Evolutionary conservation across 2,329 filamentous ascomycete genomes (phyloP).

Genomic region (Aspergillus brasiliensis): DNA sequence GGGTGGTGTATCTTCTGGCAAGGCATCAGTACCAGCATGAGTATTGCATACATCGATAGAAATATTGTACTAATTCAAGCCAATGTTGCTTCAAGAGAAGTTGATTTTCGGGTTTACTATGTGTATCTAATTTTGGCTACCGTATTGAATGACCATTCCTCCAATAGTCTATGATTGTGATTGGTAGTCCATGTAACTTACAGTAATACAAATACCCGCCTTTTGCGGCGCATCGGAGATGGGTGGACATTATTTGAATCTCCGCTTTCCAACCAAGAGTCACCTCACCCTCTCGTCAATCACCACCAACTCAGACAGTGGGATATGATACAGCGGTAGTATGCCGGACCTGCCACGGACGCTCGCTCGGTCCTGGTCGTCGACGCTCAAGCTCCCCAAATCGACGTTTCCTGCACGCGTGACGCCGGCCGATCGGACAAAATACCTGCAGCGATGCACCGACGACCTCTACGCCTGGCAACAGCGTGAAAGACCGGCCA

Average conservation of each 20-base stretch:
- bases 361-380: slow-evolving; percentile 63
- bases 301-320: slow-evolving; percentile 7
- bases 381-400: slow-evolving; percentile 73
- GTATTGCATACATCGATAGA: neutral
- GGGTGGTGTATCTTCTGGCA: neutral
- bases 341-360: slow-evolving; percentile 41
- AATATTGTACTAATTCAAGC: neutral
- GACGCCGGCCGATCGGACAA: slow-evolving; percentile 47
- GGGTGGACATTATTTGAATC: neutral
- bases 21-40: neutral
- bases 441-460: slow-evolving; percentile 74
- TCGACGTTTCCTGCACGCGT: slow-evolving; percentile 66
- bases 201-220: neutral
- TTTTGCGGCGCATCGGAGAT: neutral
- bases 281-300: slow-evolving; percentile 4
- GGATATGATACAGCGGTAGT: slow-evolving; percentile 36
- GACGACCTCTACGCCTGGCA: slow-evolving; percentile 93
- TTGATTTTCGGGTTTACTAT: neutral
- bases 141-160: neutral
- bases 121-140: neutral
- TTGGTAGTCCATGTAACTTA: neutral
- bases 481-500: slow-evolving; percentile 52
- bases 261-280: neutral
- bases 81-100: neutral
- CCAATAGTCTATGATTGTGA: neutral